Percentiles rank a stretch among this genome's conserved stretches.
Conservation (phyloP, 1,284 basidiomycete species). For the Microbotryomycetes sp. region DNA sequence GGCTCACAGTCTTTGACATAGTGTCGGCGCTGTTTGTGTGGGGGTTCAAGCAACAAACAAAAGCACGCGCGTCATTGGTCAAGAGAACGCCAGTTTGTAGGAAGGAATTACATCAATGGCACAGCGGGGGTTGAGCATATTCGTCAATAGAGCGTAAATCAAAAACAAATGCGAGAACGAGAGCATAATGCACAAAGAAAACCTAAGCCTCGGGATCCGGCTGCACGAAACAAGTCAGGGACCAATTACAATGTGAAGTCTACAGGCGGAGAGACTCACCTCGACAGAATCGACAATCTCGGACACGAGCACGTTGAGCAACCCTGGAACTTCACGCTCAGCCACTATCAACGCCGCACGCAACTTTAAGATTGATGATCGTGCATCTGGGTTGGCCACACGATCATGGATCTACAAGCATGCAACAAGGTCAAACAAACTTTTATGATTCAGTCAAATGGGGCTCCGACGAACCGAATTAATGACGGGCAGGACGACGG, state of each 20-base stretch:
- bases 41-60: no score
- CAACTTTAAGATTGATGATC: constrained; percentile 69
- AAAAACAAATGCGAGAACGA: no score
- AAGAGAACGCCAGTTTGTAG: no score
- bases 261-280: background rate
- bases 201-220: constrained; percentile 21
- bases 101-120: no score
- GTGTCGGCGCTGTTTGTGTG: no score
- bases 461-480: constrained; percentile 63
- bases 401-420: constrained; percentile 67
- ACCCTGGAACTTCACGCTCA: constrained; percentile 56
- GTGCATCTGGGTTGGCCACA: constrained; percentile 77
- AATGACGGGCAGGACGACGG: constrained; percentile 86
- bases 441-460: no score
- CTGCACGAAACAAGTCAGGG: constrained; percentile 1
- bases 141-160: no score
- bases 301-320: constrained; percentile 45
- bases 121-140: no score
- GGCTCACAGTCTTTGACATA: no score
- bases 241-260: background rate
- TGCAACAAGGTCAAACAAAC: constrained; percentile 8
- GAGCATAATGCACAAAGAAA: no score
- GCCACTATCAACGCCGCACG: constrained; percentile 86
- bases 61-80: no score
- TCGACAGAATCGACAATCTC: constrained; percentile 44